phyloP scores from a whole-genome alignment of 306 rosid species.

The Cucurbita ficifolia region DNA sequence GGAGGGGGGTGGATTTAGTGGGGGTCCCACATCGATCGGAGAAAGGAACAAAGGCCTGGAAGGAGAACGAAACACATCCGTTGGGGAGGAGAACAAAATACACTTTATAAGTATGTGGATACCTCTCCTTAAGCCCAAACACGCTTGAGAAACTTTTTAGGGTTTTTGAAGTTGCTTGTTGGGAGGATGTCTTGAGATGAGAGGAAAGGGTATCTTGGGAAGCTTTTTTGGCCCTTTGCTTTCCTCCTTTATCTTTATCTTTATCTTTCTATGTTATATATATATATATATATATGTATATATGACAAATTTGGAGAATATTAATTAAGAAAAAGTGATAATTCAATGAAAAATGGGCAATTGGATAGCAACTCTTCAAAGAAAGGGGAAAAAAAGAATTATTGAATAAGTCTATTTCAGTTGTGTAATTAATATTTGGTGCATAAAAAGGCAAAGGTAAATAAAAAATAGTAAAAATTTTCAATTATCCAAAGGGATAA shows the following conservation, averaged over 20 bases:
- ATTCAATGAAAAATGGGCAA: neutral
- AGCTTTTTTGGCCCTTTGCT: neutral
- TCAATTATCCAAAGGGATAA: neutral
- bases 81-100: too few relatives aligned
- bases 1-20: too few relatives aligned
- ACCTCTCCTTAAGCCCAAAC: too few relatives aligned
- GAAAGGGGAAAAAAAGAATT: neutral
- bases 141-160: neutral
- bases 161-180: slow-evolving; percentile 34
- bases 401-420: neutral
- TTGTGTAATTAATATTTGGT: neutral
- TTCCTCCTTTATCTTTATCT: neutral
- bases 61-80: too few relatives aligned
- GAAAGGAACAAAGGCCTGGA: too few relatives aligned
- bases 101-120: too few relatives aligned
- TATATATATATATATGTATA: too few relatives aligned
- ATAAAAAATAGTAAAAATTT: neutral
- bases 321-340: neutral
- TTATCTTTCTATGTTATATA: neutral
- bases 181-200: slow-evolving; percentile 50
- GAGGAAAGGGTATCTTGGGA: slow-evolving; percentile 27
- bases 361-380: neutral
- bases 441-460: neutral
- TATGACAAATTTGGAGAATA: neutral
- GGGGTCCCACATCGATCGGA: too few relatives aligned